Evolutionary conservation across 202 grass and related monocot species (phyloP).

Genomic region (Tripidium arundinaceum): DNA sequence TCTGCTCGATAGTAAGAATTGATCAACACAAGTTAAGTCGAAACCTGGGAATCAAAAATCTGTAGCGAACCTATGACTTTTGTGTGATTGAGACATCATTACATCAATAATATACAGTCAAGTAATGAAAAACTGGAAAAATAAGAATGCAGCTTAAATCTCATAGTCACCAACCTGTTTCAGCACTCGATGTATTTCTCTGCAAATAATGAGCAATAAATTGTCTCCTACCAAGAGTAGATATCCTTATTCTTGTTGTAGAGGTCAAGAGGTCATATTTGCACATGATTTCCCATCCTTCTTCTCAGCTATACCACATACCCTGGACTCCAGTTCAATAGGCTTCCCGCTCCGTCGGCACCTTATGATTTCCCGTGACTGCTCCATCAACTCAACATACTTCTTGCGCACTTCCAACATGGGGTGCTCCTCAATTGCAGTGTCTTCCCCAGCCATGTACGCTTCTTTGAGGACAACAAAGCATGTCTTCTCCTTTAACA

Average conservation of each 20-base stretch:
- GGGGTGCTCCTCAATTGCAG: conserved; percentile 46
- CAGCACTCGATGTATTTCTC: neutral
- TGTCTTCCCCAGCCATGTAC: conserved; percentile 49
- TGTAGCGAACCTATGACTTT: neutral
- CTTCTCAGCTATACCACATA: neutral
- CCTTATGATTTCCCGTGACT: conserved; percentile 54
- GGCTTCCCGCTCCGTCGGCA: conserved; percentile 31
- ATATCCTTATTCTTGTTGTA: neutral
- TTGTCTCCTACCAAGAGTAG: neutral
- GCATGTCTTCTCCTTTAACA: conserved; percentile 73
- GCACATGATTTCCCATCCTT: neutral
- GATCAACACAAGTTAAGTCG: too few relatives aligned
- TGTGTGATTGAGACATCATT: neutral
- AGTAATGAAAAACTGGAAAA: neutral
- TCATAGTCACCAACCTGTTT: conserved; percentile 8
- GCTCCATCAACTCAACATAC: conserved; percentile 60
- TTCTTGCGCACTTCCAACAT: conserved; percentile 58
- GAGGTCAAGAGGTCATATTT: conserved; percentile 9
- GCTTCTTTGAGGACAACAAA: conserved; percentile 90
- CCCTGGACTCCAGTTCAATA: neutral
- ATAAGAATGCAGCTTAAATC: neutral
- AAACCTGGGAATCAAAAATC: neutral
- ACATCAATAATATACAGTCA: neutral
- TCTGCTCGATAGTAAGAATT: too few relatives aligned
- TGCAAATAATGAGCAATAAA: neutral